Percentiles rank a stretch among this genome's conserved stretches.
These are phyloP conservation scores for Phytophthora crassamura DNA, from an alignment of 352 stramenopile species.

Conservation along the genomic window DNA sequence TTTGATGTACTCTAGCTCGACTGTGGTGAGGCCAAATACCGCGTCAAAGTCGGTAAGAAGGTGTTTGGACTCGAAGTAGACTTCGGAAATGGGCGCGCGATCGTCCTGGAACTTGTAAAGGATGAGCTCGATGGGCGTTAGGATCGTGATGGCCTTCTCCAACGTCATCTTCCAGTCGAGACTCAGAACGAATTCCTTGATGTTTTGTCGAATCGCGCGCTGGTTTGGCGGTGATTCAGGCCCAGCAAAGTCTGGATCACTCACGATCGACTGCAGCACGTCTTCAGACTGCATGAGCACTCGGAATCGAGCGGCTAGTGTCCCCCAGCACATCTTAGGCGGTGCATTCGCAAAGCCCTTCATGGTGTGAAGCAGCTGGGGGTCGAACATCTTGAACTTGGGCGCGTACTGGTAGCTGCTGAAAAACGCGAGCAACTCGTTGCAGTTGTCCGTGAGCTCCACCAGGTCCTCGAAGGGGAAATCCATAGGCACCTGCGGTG, in stretches of 20 bases:
- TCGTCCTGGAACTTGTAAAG: slow-evolving; percentile 89
- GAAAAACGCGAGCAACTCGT: slow-evolving; percentile 81
- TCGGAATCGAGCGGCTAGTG: slow-evolving; percentile 70
- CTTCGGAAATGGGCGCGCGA: slow-evolving; percentile 77
- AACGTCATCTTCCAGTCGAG: slow-evolving; percentile 85
- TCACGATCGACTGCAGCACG: slow-evolving; percentile 78
- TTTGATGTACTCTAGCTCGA: slow-evolving; percentile 85
- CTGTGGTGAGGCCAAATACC: slow-evolving; percentile 68
- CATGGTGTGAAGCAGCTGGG: slow-evolving; percentile 77
- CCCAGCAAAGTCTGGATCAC: slow-evolving; percentile 64
- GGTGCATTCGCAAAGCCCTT: slow-evolving; percentile 75
- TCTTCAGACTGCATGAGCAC: slow-evolving; percentile 74
- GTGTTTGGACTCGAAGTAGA: slow-evolving; percentile 86
- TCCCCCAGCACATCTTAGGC: slow-evolving; percentile 71
- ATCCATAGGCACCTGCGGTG: slow-evolving; percentile 70
- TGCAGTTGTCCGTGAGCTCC: slow-evolving; percentile 77
- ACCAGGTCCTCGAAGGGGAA: slow-evolving; percentile 86
- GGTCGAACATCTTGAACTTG: slow-evolving; percentile 82
- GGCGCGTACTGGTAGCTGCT: slow-evolving; percentile 80
- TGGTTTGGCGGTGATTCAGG: slow-evolving; percentile 54
- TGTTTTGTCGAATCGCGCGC: slow-evolving; percentile 54
- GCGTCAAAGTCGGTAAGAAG: slow-evolving; percentile 81
- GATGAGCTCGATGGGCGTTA: slow-evolving; percentile 81
- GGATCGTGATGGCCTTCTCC: slow-evolving; percentile 81
- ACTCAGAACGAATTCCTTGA: slow-evolving; percentile 78